Conservation (phyloP, 257 asterid genomes). For the Nicotiana tabacum region DNA sequence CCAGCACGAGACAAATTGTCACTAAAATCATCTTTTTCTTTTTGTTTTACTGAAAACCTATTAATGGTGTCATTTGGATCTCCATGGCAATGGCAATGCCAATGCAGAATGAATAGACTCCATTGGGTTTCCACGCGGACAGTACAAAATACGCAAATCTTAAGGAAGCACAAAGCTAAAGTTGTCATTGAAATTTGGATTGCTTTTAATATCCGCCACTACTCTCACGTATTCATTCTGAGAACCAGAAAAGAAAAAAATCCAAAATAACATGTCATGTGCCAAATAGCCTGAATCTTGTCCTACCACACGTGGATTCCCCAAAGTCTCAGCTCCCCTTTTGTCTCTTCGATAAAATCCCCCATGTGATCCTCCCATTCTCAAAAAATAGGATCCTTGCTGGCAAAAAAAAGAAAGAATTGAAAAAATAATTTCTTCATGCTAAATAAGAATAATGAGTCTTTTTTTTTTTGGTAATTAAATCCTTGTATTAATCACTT, state of each 20-base stretch:
- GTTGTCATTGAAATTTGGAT: slow-evolving; percentile 16
- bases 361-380: neutral
- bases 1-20: no score
- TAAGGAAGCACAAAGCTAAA: slow-evolving; percentile 39
- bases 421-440: neutral
- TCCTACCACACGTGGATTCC: slow-evolving; percentile 6
- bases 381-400: neutral
- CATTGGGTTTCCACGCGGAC: slow-evolving; percentile 16
- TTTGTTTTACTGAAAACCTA: no score
- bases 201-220: slow-evolving; percentile 23
- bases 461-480: no score
- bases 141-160: slow-evolving; percentile 33
- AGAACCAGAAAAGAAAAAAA: neutral
- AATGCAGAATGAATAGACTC: neutral
- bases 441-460: neutral
- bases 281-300: slow-evolving; percentile 5
- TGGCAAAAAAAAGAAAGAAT: no score
- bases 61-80: neutral
- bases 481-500: no score
- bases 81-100: neutral
- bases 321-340: neutral
- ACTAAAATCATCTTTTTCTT: no score
- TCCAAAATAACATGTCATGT: slow-evolving; percentile 8
- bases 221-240: slow-evolving; percentile 6
- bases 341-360: slow-evolving; percentile 2